Evolutionary conservation across 192 early-diverging fungal species (phyloP), one percentile per base, ranked within the genome.

Genomic region (Chytriomyces sp.): DNA sequence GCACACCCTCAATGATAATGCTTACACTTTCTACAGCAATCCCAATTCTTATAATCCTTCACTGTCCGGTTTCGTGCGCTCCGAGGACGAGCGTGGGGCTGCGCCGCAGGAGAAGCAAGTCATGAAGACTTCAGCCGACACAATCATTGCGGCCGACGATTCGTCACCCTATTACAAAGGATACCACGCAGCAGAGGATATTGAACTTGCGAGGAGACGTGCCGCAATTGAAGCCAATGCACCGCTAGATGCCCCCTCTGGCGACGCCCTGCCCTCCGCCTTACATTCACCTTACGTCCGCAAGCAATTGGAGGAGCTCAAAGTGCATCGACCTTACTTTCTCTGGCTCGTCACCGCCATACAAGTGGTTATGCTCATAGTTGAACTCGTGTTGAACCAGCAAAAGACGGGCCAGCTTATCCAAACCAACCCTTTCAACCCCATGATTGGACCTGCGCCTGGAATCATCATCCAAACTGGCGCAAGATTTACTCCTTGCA

Each of bases 401-500:
- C 64, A 86, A 33, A 44, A 82, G 14, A 93, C 91, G 0, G 87
- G 89, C 7, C 62, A 44, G 12, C 32, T 87, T 26, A 91, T 95
- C 37, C 74, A 90, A 64, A 87, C 86, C 0, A 80, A 77, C 30
- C 89, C 90, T 0, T 85, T 91, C 66, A 95, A 95, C 66, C 85
- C 83, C 67, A 90, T 96, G 89, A 92, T 94, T 73, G 94, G 94
- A 5, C 93, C 93, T 6, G 64, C 80, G 3, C 39, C 84, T 3
- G 82, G 82, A 90, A 76, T 84, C 0, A 80, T 94, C 32, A 90
- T 95, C 37, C 75, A 75, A 17, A 68, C 89, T 26, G 93, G 93
- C 14, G 92, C 91, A 0, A 80, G 92, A 5, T 94, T 90, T 74
- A 83, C 89, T 2, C 91, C 92, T 19, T 95, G 94, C 74, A 95